Evolutionary conservation across 2,329 filamentous ascomycete species (phyloP), one percentile per base, ranked within the genome.

Genomic region (Fusarium foetens): DNA sequence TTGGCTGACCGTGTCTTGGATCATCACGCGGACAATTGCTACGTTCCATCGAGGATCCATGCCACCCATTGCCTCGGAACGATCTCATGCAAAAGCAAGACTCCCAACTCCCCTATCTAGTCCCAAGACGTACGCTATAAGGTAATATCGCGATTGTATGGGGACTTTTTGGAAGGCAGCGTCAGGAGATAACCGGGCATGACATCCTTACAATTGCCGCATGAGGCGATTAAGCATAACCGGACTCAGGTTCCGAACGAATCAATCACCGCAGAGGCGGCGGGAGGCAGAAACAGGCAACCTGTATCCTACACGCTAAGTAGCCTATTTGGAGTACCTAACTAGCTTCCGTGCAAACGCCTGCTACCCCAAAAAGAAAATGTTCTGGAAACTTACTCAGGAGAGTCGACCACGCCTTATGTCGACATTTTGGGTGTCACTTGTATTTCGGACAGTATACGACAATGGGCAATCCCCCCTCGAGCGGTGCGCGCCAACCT

Each of bases 171-270:
- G 14, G 43, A 27, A 41, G 51, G 43, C 29, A 33, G 27, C 42
- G 58, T 64, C 58, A 71, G 70, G 66, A 68, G 54, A 73, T 73
- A 73, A 64, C 60, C 55, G 52, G 54, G 41, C 41, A 67, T 67
- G 63, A 19, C 46, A 69, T 70, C 31, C 38, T 57, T 17, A 55
- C 14, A 29, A 59, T 52, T 49, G 41, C 38, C 58, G 21, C 23
- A 66, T 66, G 38, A 59, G 17, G 51, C 43, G 43, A 66, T 38
- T 51, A 35, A 66, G 43, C 38, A n/a, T 66, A 49, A 66, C 38
- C 58, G 53, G 67, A 27, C 31, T 43, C 52, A 45, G 41, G 53
- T 42, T 52, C 62, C 62, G 55, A 68, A 52, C 52, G 63, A 71
- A 63, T 63, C 33, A 39, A 39, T 38, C 54, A 61, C 42, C 59